Percentiles rank a stretch among this genome's conserved stretches.
phyloP scores from a whole-genome alignment of 345 rosid species.

The Acer campestre region DNA sequence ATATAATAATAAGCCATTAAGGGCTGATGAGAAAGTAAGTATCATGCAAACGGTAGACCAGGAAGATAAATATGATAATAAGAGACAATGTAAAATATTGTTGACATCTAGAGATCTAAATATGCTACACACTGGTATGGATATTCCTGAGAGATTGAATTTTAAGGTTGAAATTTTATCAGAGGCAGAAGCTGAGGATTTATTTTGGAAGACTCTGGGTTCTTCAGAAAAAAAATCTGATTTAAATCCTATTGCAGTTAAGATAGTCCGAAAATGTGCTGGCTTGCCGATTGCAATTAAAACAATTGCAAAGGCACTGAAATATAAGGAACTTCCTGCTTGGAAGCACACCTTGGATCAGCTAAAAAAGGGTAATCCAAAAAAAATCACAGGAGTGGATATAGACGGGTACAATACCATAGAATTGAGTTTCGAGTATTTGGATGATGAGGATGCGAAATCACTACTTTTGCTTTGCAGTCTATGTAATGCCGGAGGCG shows the following conservation, averaged over 20 bases:
- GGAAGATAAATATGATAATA: too few relatives aligned
- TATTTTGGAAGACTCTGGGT: background rate
- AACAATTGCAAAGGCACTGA: background rate
- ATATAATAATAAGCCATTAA: too few relatives aligned
- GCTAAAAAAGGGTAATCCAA: background rate
- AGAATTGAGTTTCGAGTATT: background rate
- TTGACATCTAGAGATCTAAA: too few relatives aligned
- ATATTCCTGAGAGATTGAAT: too few relatives aligned
- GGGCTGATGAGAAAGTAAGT: too few relatives aligned
- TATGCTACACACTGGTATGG: too few relatives aligned
- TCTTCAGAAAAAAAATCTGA: background rate
- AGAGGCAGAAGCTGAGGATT: too few relatives aligned
- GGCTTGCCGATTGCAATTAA: background rate
- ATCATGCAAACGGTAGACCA: too few relatives aligned
- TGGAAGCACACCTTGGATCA: background rate
- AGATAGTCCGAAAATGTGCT: background rate
- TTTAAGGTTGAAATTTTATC: too few relatives aligned
- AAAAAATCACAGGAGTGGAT: background rate
- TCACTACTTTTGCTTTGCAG: background rate
- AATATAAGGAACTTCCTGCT: too few relatives aligned
- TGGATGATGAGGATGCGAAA: background rate
- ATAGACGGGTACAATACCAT: background rate
- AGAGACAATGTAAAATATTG: too few relatives aligned
- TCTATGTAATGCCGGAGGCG: too few relatives aligned
- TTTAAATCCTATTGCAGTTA: background rate